These are phyloP conservation scores for Macadamia integrifolia DNA, from an alignment of 164 flowering plant genomes.

Conservation along the genomic window DNA sequence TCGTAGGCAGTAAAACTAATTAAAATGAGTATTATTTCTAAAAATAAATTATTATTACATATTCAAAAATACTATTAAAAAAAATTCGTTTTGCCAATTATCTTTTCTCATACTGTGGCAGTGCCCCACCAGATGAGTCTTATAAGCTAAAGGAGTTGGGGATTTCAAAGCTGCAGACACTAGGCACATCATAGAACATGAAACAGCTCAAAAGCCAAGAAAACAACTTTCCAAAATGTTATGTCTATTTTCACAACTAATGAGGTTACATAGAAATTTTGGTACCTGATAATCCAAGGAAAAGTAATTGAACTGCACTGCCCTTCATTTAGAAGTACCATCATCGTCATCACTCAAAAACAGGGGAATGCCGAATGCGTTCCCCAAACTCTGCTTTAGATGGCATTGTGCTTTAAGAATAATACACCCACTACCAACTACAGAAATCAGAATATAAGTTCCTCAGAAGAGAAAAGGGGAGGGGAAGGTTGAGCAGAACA, in stretches of 20 bases:
- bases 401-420: not conserved
- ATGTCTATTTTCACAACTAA: not conserved
- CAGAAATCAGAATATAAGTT: not conserved
- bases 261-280: not conserved
- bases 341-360: not conserved
- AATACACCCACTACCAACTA: slow-evolving; percentile 8
- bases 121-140: too few relatives aligned
- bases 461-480: not conserved
- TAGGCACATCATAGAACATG: too few relatives aligned
- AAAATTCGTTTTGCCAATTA: too few relatives aligned
- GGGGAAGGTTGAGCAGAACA: too few relatives aligned
- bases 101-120: too few relatives aligned
- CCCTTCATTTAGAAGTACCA: not conserved
- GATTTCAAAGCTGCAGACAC: too few relatives aligned
- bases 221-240: not conserved
- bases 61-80: too few relatives aligned
- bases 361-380: not conserved
- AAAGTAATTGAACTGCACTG: not conserved
- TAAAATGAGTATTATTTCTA: too few relatives aligned
- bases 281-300: not conserved
- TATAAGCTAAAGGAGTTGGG: too few relatives aligned
- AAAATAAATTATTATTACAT: too few relatives aligned
- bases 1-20: too few relatives aligned
- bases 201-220: too few relatives aligned
- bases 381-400: not conserved